phyloP scores from a whole-genome alignment of 495 filamentous ascomycete species.

The Platismatia glauca region DNA sequence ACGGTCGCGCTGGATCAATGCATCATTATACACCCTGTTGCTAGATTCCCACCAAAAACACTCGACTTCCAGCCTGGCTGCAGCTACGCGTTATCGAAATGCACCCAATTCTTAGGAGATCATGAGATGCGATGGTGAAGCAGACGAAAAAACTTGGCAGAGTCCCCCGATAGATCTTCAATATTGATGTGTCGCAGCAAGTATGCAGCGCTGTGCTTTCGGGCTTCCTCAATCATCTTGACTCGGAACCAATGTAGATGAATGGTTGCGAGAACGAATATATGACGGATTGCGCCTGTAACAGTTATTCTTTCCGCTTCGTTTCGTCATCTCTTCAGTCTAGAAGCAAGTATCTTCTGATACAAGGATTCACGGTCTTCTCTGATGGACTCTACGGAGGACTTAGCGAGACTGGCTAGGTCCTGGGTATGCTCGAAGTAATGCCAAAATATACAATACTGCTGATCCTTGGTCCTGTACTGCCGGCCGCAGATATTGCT shows the following conservation, averaged over 20 bases:
- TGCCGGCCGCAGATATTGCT: background rate
- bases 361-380: background rate
- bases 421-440: background rate
- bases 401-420: background rate
- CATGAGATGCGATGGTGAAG: background rate
- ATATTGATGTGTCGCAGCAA: background rate
- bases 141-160: background rate
- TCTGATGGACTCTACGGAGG: background rate
- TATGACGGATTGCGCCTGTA: background rate
- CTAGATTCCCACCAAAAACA: background rate
- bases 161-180: background rate
- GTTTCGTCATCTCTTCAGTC: background rate
- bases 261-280: background rate
- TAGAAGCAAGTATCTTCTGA: background rate
- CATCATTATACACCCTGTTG: background rate
- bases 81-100: background rate
- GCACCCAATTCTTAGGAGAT: background rate
- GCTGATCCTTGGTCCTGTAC: background rate
- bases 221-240: background rate
- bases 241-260: background rate
- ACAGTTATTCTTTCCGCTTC: background rate
- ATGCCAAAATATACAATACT: background rate
- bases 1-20: background rate
- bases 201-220: background rate
- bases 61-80: background rate